phyloP scores from a whole-genome alignment of 23 red algal genomes.

The Gracilariopsis chorda region DNA sequence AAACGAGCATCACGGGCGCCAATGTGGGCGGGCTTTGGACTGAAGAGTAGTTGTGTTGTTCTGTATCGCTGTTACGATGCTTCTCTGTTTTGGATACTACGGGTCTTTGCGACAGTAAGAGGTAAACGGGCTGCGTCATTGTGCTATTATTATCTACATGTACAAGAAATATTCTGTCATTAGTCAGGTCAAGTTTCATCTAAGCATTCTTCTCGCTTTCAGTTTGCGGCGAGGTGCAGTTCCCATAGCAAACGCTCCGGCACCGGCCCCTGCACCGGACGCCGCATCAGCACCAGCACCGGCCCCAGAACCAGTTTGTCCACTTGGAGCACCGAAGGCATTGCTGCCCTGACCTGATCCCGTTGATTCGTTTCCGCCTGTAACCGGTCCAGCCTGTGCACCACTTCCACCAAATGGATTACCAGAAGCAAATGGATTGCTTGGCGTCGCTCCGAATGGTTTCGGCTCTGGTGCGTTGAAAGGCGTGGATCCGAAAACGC shows the following conservation, averaged over 20 bases:
- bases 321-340: not conserved
- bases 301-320: not conserved
- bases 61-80: no score
- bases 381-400: not conserved
- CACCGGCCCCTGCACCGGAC: no score
- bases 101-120: no score
- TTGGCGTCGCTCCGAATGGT: not conserved
- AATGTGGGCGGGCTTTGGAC: no score
- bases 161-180: no score
- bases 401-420: slow-evolving; percentile 6
- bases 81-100: no score
- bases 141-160: no score
- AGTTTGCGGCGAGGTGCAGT: not conserved
- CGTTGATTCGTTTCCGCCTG: not conserved
- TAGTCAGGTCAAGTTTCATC: no score
- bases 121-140: no score
- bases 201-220: not conserved
- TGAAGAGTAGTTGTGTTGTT: no score
- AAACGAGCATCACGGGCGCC: no score
- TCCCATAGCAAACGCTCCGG: slow-evolving; percentile 14
- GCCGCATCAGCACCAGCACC: no score
- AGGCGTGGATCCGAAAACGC: not conserved
- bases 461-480: not conserved
- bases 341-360: not conserved
- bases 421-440: not conserved